Conservation (phyloP, 1,284 basidiomycete genomes). For the Fomes fomentarius region DNA sequence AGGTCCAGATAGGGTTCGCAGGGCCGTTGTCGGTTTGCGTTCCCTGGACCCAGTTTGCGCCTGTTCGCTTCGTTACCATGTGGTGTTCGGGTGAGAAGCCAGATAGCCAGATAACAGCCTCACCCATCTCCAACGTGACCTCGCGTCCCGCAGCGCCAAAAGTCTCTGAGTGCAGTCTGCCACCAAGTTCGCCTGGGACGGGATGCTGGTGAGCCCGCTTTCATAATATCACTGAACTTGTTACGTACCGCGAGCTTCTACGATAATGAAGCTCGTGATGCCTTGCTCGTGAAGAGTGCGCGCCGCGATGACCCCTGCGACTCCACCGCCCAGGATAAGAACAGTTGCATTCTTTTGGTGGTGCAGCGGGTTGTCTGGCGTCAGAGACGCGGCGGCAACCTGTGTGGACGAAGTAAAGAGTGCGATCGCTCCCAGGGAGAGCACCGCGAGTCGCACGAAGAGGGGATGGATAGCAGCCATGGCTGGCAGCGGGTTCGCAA, state of each 20-base stretch:
- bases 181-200: constrained; percentile 55
- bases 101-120: not conserved
- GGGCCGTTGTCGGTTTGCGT: constrained; percentile 42
- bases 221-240: too few relatives aligned
- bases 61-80: not conserved
- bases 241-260: constrained; percentile 52
- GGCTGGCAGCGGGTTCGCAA: too few relatives aligned
- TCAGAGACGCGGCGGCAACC: too few relatives aligned
- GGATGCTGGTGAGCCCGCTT: too few relatives aligned
- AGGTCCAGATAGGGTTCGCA: constrained; percentile 58
- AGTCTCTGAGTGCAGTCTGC: constrained; percentile 49
- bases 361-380: not conserved
- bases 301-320: too few relatives aligned
- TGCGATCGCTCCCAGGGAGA: too few relatives aligned
- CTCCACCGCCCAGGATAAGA: constrained; percentile 48
- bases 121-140: constrained; percentile 53
- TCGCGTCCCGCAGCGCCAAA: constrained; percentile 42
- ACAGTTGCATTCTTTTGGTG: constrained; percentile 34
- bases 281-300: constrained; percentile 38
- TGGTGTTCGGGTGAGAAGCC: not conserved
- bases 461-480: too few relatives aligned
- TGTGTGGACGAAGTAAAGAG: too few relatives aligned
- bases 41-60: constrained; percentile 74
- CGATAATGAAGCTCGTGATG: constrained; percentile 57
- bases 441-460: too few relatives aligned